phyloP scores from a whole-genome alignment of 495 filamentous ascomycete species.

The Neurospora pannonica region DNA sequence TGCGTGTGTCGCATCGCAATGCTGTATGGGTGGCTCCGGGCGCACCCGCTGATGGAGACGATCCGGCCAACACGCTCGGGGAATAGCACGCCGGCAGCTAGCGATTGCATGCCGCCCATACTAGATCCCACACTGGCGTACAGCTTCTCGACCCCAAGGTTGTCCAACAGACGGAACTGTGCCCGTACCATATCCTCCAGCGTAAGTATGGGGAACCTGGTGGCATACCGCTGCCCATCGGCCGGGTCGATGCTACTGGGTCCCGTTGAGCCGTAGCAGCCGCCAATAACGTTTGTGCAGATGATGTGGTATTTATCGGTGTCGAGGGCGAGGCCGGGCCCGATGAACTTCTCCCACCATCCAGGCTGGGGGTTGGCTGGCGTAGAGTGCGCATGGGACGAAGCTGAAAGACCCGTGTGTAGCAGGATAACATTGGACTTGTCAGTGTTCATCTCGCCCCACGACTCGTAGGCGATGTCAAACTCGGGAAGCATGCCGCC shows the following conservation, averaged over 20 bases:
- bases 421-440: constrained; percentile 86
- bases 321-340: constrained; percentile 74
- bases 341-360: constrained; percentile 99
- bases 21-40: constrained; percentile 91
- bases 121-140: constrained; percentile 91
- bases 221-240: constrained; percentile 81
- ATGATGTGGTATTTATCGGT: constrained; percentile 88
- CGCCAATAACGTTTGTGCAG: constrained; percentile 93
- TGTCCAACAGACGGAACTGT: constrained; percentile 84
- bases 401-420: constrained; percentile 90
- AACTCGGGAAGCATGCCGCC: constrained; percentile 82
- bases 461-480: constrained; percentile 86
- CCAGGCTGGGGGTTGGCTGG: constrained; percentile 74
- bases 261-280: constrained; percentile 93
- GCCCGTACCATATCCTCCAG: constrained; percentile 97
- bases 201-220: constrained; percentile 91
- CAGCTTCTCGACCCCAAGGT: constrained; percentile 65
- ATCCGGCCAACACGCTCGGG: constrained; percentile 71
- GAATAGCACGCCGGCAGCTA: constrained; percentile 83
- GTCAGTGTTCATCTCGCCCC: constrained; percentile 74
- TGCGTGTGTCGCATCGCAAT: constrained; percentile 99
- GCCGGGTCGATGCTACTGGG: constrained; percentile 82
- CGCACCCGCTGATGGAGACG: constrained; percentile 88
- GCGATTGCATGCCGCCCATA: constrained; percentile 98
- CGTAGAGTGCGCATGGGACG: constrained; percentile 91